phyloP scores from a whole-genome alignment of 2,329 filamentous ascomycete genomes.

The Fusarium lateritium region DNA sequence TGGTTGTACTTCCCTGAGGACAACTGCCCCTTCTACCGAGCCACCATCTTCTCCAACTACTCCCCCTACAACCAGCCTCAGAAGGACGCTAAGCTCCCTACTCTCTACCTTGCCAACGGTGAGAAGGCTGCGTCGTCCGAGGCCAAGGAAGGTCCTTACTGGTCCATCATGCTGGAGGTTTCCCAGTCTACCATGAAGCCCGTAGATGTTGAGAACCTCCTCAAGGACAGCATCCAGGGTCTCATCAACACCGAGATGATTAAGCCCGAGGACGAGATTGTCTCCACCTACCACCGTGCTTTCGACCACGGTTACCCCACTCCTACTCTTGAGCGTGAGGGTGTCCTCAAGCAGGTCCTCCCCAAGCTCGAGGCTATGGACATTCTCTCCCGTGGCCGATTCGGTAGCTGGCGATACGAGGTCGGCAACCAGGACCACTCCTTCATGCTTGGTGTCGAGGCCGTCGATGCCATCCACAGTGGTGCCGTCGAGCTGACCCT shows the following conservation, averaged over 20 bases:
- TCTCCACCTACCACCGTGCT: slow-evolving; percentile 97
- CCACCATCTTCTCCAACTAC: slow-evolving; percentile 99
- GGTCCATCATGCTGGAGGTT: slow-evolving; percentile 99
- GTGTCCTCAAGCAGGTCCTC: slow-evolving; percentile 90
- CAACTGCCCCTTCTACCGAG: slow-evolving; percentile 99
- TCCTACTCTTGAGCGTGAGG: slow-evolving; percentile 93
- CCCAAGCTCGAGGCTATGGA: slow-evolving; percentile 92
- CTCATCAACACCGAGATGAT: slow-evolving; percentile 99
- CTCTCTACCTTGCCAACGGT: slow-evolving; percentile 87
- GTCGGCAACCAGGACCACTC: slow-evolving; percentile 97
- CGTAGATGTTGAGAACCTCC: slow-evolving; percentile 86
- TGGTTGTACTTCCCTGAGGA: slow-evolving; percentile 99
- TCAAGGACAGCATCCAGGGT: slow-evolving; percentile 94
- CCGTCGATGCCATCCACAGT: slow-evolving; percentile 89
- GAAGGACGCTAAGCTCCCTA: slow-evolving; percentile 85
- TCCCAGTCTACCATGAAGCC: slow-evolving; percentile 97
- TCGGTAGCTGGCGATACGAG: slow-evolving; percentile 98
- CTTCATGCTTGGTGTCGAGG: slow-evolving; percentile 97
- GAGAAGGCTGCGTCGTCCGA: slow-evolving; percentile 81
- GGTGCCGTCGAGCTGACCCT: slow-evolving; percentile 92
- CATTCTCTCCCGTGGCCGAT: slow-evolving; percentile 96
- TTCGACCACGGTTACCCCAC: slow-evolving; percentile 99
- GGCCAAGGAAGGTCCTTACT: slow-evolving; percentile 92
- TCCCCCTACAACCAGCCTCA: slow-evolving; percentile 97
- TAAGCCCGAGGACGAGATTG: slow-evolving; percentile 90